These are phyloP conservation scores for Cyberlindnera misumaiensis DNA, from an alignment of 805 yeast genomes.

Conservation along the genomic window DNA sequence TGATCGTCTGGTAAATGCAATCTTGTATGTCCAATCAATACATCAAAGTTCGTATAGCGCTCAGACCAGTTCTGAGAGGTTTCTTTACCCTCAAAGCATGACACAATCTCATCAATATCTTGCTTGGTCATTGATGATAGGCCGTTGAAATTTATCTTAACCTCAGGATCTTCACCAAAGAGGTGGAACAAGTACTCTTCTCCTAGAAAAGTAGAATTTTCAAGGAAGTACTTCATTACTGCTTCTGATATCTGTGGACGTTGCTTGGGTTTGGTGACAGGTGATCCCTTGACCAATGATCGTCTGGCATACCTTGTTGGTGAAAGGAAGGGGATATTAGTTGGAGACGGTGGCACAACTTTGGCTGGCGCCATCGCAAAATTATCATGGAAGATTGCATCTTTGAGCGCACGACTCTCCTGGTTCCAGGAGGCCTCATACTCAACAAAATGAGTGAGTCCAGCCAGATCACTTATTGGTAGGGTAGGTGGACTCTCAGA, in stretches of 20 bases:
- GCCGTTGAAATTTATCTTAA: conserved; percentile 3
- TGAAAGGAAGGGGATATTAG: neutral
- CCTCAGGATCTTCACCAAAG: conserved; percentile 18
- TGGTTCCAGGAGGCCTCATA: neutral
- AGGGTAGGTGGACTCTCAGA: neutral
- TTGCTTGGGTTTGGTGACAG: neutral
- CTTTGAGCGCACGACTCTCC: neutral
- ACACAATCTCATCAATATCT: conserved; percentile 9
- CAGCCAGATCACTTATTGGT: too few relatives aligned
- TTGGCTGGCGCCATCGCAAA: neutral
- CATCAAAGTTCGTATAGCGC: conserved; percentile 12
- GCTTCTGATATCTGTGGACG: conserved; percentile 2
- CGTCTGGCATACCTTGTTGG: neutral
- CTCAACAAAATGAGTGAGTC: neutral
- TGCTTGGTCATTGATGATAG: conserved; percentile 5
- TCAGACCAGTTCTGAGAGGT: conserved; percentile 19
- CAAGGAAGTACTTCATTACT: conserved; percentile 5
- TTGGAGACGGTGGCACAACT: neutral
- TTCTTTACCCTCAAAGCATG: conserved; percentile 11
- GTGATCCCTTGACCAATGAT: neutral
- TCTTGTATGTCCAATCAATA: conserved; percentile 18
- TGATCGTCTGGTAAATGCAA: conserved; percentile 9
- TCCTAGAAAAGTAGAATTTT: neutral
- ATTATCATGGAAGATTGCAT: neutral
- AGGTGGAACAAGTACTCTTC: conserved; percentile 12